These are phyloP conservation scores for Apiospora arundinis DNA, from an alignment of 2,329 filamentous ascomycete species.

Conservation along the genomic window DNA sequence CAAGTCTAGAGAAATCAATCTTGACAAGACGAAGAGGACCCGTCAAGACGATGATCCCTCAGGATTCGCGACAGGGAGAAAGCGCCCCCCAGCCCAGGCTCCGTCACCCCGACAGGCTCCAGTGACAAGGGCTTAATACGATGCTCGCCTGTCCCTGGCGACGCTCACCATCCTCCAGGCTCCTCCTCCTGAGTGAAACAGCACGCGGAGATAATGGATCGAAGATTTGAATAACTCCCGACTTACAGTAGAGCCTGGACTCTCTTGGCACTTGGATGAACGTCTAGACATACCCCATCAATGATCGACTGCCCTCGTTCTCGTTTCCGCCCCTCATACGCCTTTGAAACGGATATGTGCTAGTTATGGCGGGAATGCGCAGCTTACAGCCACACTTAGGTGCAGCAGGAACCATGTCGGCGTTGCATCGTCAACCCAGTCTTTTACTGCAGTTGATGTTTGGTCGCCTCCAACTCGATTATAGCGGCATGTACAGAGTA, in stretches of 20 bases:
- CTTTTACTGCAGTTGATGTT: neutral
- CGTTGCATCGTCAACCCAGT: neutral
- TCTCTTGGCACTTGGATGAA: neutral
- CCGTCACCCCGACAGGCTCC: neutral
- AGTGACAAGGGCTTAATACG: neutral
- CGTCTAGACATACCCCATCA: neutral
- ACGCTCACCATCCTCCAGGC: neutral
- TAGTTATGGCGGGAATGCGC: constrained; percentile 6
- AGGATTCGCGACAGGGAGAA: neutral
- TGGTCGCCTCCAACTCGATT: neutral
- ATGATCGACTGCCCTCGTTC: neutral
- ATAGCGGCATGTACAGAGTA: neutral
- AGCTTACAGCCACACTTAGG: constrained; percentile 14
- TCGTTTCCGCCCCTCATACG: neutral
- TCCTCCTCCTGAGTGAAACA: neutral
- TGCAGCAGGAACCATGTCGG: constrained; percentile 9
- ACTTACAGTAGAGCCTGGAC: neutral
- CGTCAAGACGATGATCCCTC: neutral
- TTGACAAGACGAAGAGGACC: neutral
- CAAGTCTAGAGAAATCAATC: neutral
- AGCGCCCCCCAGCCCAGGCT: neutral
- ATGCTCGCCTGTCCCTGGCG: neutral
- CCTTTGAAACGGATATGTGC: constrained; percentile 12
- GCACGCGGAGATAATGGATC: neutral
- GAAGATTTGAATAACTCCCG: neutral